These are phyloP conservation scores for rapeseed (Brassica napus) DNA, from an alignment of 345 rosid genomes.

Conservation along the genomic window Da-Ae NC_063440.1:13315501-13316000, in stretches of 20 bases:
- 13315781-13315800: neutral
- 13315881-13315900: neutral
- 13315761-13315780: neutral
- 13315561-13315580: neutral
- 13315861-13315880: neutral
- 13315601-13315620: neutral
- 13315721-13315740: too few relatives aligned
- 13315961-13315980: slow-evolving; percentile 90
- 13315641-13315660: slow-evolving; percentile 45
- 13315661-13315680: neutral
- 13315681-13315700: neutral
- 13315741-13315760: neutral
- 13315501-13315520: neutral
- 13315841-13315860: neutral
- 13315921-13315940: slow-evolving; percentile 68
- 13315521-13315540: neutral
- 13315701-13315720: too few relatives aligned
- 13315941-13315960: slow-evolving; percentile 86
- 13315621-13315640: slow-evolving; percentile 39
- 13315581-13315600: neutral
- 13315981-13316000: slow-evolving; percentile 90
- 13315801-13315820: neutral
- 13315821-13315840: neutral
- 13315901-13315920: neutral
- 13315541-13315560: slow-evolving; percentile 9